A percentile compares a stretch with the other conserved stretches of the same genome.
Conservation (phyloP, 2,329 filamentous ascomycete species). For the Chrysosporium keratinophilum region DNA sequence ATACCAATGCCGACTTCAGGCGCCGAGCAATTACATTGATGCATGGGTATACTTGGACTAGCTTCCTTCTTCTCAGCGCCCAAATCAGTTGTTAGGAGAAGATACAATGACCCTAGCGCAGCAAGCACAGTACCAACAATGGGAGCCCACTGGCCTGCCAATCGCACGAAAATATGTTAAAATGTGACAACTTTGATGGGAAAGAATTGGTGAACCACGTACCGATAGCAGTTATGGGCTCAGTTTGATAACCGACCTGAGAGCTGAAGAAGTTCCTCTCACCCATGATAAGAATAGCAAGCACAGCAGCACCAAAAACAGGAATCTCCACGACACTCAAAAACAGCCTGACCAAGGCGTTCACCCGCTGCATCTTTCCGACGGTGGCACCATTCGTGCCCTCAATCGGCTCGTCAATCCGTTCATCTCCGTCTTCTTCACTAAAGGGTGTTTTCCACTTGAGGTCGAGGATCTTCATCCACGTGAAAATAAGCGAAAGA, state of each 20-base stretch:
- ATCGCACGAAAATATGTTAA: background rate
- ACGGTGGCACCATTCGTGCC: slow-evolving; percentile 48
- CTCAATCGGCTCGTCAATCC: slow-evolving; percentile 36
- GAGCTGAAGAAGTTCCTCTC: slow-evolving; percentile 54
- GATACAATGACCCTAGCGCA: slow-evolving; percentile 48
- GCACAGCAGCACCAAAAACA: slow-evolving; percentile 48
- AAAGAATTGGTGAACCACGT: slow-evolving; percentile 22
- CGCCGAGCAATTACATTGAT: slow-evolving; percentile 19
- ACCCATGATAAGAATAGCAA: slow-evolving; percentile 51
- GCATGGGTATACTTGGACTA: slow-evolving; percentile 14
- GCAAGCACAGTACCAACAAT: slow-evolving; percentile 48
- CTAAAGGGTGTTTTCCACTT: slow-evolving; percentile 47
- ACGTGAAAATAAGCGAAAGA: slow-evolving; percentile 51
- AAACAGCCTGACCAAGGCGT: slow-evolving; percentile 28
- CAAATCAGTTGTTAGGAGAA: slow-evolving; percentile 38
- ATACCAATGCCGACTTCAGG: slow-evolving; percentile 1
- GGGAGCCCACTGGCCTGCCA: slow-evolving; percentile 27
- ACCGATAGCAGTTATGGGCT: slow-evolving; percentile 54
- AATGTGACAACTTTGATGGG: no score
- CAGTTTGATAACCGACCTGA: slow-evolving; percentile 49
- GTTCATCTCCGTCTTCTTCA: slow-evolving; percentile 20
- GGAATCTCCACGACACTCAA: slow-evolving; percentile 45
- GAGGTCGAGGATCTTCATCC: slow-evolving; percentile 53
- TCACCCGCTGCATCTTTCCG: slow-evolving; percentile 39
- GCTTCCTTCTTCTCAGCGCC: slow-evolving; percentile 20